Percentiles rank a stretch among this genome's conserved stretches.
Evolutionary conservation across 169 alveolate genomes (phyloP).

Genomic region (Blepharisma undulans): DNA sequence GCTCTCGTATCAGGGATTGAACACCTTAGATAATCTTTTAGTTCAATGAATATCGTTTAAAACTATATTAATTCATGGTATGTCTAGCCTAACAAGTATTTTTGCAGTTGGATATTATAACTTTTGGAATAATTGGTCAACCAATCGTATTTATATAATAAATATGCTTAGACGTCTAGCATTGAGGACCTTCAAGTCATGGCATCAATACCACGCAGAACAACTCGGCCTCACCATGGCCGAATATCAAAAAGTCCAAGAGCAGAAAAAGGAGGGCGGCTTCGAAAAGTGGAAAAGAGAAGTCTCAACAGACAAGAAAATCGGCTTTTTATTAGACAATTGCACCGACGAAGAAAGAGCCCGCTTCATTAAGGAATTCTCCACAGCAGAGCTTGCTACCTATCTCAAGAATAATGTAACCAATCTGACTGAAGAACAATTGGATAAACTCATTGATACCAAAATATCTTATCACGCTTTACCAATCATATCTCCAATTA

Average conservation of each 20-base stretch:
- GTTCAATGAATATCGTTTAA: neutral
- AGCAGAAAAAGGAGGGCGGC: neutral
- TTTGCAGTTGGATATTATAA: neutral
- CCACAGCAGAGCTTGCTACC: constrained; percentile 1
- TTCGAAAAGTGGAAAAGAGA: neutral
- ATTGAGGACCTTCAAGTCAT: neutral
- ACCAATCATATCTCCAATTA: neutral
- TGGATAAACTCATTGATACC: neutral
- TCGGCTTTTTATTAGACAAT: constrained; percentile 28
- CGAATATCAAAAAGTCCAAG: neutral
- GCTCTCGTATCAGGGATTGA: constrained; percentile 28
- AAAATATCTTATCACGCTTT: neutral
- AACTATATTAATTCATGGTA: neutral
- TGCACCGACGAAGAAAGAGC: constrained; percentile 24
- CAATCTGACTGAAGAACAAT: neutral
- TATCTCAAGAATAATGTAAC: neutral
- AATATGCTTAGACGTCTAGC: neutral
- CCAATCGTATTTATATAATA: neutral
- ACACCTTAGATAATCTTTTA: neutral
- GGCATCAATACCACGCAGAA: constrained; percentile 28
- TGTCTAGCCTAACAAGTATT: neutral
- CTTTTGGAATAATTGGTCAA: too few relatives aligned
- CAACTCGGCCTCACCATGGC: neutral
- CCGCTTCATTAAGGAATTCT: constrained; percentile 21
- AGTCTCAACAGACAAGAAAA: neutral